Conservation (phyloP, 495 filamentous ascomycete species). For the Daldinia vernicosa region DNA sequence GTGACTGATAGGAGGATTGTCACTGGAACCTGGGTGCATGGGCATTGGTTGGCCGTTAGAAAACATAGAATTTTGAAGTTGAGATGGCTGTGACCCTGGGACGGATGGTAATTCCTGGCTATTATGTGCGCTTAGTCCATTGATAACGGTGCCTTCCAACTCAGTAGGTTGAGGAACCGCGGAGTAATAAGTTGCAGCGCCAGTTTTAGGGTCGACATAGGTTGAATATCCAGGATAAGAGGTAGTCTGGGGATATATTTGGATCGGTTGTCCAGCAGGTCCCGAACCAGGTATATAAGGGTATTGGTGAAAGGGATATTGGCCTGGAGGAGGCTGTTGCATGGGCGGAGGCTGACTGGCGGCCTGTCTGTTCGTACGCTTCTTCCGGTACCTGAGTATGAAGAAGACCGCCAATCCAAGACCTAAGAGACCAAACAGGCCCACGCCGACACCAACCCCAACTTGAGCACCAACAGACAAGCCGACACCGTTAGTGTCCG, state of each 20-base stretch:
- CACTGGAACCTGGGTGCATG: too few species aligned
- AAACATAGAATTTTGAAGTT: slow-evolving; percentile 3
- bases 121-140: not conserved
- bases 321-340: slow-evolving; percentile 7
- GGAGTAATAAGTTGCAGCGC: slow-evolving; percentile 11
- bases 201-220: slow-evolving; percentile 26
- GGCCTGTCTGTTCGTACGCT: not conserved
- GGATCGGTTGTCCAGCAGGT: slow-evolving; percentile 7
- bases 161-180: slow-evolving; percentile 12
- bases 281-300: slow-evolving; percentile 7
- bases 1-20: too few species aligned
- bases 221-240: slow-evolving; percentile 15
- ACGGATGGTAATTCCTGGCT: not conserved
- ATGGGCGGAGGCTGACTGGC: not conserved
- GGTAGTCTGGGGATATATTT: slow-evolving; percentile 14
- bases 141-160: slow-evolving; percentile 7
- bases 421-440: slow-evolving; percentile 20
- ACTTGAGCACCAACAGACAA: slow-evolving; percentile 18
- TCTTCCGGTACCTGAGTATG: slow-evolving; percentile 19
- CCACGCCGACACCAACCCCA: slow-evolving; percentile 30
- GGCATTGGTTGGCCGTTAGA: not conserved
- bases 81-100: slow-evolving; percentile 3
- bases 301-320: slow-evolving; percentile 21
- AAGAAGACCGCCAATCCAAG: slow-evolving; percentile 24
- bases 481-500: not conserved